phyloP scores from a whole-genome alignment of 176 grass and related monocot genomes.

The Leersia perrieri region DNA sequence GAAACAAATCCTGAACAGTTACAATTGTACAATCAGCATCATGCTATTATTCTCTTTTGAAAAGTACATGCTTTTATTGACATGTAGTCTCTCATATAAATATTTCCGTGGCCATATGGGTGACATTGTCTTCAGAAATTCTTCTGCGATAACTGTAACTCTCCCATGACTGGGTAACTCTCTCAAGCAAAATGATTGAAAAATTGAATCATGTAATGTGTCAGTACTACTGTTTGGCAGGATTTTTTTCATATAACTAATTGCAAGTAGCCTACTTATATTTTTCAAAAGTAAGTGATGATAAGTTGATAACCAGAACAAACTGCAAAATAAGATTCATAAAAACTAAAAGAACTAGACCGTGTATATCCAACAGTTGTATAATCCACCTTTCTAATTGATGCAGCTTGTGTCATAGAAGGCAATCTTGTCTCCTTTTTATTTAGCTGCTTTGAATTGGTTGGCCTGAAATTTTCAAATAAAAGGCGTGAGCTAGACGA shows the following conservation, averaged over 20 bases:
- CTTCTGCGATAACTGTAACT: neutral
- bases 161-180: neutral
- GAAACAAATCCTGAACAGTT: neutral
- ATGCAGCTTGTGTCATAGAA: conserved; percentile 20
- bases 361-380: neutral
- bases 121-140: neutral
- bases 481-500: conserved; percentile 22
- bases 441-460: conserved; percentile 41
- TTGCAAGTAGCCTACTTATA: neutral
- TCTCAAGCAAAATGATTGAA: neutral
- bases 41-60: neutral
- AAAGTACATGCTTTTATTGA: conserved; percentile 1
- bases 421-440: conserved; percentile 11
- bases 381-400: conserved; percentile 49
- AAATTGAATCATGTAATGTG: neutral
- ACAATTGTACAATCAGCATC: neutral
- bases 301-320: neutral
- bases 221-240: neutral
- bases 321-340: conserved; percentile 11
- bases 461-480: conserved; percentile 49
- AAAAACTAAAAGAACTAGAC: neutral
- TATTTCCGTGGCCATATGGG: neutral
- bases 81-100: conserved; percentile 13
- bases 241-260: neutral
- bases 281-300: neutral